Evolutionary conservation across 2,329 filamentous ascomycete genomes (phyloP), one percentile per base, ranked within the genome.

Genomic region (Fusarium begoniae): DNA sequence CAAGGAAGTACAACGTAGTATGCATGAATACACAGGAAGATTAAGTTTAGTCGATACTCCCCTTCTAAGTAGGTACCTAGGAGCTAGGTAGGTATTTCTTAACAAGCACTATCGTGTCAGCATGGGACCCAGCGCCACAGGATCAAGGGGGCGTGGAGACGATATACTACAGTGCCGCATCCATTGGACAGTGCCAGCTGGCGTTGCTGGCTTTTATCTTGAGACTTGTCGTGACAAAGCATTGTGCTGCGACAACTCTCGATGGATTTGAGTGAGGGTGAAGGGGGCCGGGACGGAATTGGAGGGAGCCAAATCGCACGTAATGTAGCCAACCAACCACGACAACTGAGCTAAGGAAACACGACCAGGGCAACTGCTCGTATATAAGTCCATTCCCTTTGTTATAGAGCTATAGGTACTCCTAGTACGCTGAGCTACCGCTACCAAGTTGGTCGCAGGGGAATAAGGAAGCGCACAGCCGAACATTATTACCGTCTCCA

Each of bases 91-190:
- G 10, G 26, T 30, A 20, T 63, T 30, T 40, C n/a, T 68, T 59
- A 57, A 69, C 54, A 48, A 62, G 20, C 68, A 68, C 70, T 75
- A 75, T 70, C 53, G 68, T 64, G 57, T 68, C 63, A 74, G 60
- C 55, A 59, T 60, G 56, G 56, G 55, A 54, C 35, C 51, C 35
- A 26, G 47, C 63, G 68, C 68, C 64, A 70, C 48, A 50, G 53
- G 44, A 57, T 45, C 54, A 74, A 58, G 70, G 71, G 69, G 55
- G 59, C 59, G 64, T 73, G 69, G 65, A 32, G 60, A 61, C 43
- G 20, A 41, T 47, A 60, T 24, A 66, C 45, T 38, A 26, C 43
- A 30, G 32, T 26, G 28, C 43, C 43, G 26, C 28, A 38, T 59
- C 51, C 40, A 59, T 32, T 65, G 63, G 40, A 40, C 38, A 12